These are phyloP conservation scores for Colletotrichum godetiae DNA, from an alignment of 2,329 filamentous ascomycete genomes.

Conservation along the genomic window DNA sequence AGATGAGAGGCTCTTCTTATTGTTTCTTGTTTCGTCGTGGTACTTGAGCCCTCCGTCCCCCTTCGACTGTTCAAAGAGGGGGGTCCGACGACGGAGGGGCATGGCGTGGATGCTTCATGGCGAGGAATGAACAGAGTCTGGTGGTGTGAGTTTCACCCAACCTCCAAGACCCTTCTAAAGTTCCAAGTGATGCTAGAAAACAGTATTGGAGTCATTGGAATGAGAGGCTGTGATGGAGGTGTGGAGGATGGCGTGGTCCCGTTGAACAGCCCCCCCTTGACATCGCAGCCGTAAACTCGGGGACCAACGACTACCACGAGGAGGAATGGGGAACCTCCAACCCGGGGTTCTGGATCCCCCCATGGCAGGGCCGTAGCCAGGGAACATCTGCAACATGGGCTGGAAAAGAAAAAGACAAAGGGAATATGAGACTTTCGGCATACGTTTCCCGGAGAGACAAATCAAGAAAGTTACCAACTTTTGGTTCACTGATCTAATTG, in stretches of 20 bases:
- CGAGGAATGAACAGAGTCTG: constrained; percentile 13
- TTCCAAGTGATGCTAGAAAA: background rate
- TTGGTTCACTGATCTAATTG: too few relatives aligned
- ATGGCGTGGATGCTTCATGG: background rate
- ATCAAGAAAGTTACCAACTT: background rate
- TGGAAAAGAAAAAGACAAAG: background rate
- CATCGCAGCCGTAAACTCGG: background rate
- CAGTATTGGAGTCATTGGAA: background rate
- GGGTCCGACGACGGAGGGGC: background rate
- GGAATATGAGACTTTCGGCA: background rate
- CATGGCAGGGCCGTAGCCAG: background rate
- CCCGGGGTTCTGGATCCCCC: background rate
- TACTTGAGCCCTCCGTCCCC: background rate
- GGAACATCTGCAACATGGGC: background rate
- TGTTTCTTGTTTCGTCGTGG: background rate
- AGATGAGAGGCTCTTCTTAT: constrained; percentile 5
- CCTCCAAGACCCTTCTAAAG: background rate
- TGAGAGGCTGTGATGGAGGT: background rate
- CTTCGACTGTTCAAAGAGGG: background rate
- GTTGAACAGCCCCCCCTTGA: background rate
- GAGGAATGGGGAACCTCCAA: background rate
- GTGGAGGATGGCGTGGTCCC: background rate
- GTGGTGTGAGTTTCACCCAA: constrained; percentile 12
- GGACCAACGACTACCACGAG: background rate
- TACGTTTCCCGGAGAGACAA: background rate